These are phyloP conservation scores for Trypanosoma scelopori DNA, from an alignment of 208 protist species.

Conservation along the genomic window DNA sequence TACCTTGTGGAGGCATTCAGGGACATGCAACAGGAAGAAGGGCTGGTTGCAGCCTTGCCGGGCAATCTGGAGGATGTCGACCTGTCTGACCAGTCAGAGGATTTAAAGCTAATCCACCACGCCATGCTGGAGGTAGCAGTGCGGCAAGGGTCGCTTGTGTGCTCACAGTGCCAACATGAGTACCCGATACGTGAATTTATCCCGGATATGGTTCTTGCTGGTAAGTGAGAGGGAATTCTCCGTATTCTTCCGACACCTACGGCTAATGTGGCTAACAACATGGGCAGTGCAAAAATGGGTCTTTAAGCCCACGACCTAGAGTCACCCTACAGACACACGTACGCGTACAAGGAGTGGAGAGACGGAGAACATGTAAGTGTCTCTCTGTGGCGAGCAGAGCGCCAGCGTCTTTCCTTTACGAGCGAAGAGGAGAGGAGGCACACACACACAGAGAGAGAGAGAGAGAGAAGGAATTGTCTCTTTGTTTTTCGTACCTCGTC, in stretches of 20 bases:
- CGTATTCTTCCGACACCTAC: not conserved
- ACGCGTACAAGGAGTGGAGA: no score
- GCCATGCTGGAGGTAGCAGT: constrained; percentile 73
- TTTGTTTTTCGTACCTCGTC: no score
- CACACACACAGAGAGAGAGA: no score
- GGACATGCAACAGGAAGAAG: constrained; percentile 35
- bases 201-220: constrained; percentile 75
- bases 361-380: no score
- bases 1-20: constrained; percentile 61
- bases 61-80: constrained; percentile 62
- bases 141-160: constrained; percentile 65
- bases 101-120: constrained; percentile 61
- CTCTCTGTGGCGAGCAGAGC: no score
- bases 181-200: constrained; percentile 84
- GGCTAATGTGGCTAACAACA: not conserved
- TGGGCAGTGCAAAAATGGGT: not conserved
- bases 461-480: no score
- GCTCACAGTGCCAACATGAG: constrained; percentile 55
- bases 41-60: constrained; percentile 31
- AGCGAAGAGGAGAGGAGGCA: no score
- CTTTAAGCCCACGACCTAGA: no score
- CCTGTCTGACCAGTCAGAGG: constrained; percentile 50
- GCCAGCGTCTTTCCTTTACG: no score
- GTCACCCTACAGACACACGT: no score
- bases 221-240: not conserved